Conservation (phyloP, 345 rosid genomes). For the Triadica sebifera region DNA sequence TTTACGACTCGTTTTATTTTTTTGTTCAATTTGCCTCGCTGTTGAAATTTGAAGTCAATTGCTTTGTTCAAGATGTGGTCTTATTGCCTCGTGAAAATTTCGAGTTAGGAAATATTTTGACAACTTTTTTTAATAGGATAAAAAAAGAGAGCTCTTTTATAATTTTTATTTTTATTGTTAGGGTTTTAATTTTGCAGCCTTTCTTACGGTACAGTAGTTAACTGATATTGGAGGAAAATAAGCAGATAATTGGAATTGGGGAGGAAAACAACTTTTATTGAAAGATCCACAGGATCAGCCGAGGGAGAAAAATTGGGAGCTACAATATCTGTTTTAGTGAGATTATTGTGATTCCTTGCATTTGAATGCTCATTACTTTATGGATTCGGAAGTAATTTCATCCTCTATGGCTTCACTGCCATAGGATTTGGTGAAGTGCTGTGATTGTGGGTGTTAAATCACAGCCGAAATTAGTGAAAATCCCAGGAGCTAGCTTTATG, state of each 20-base stretch:
- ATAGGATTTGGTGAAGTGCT: constrained; percentile 41
- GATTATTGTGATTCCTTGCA: background rate
- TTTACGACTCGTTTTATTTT: too few species aligned
- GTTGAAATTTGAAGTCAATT: background rate
- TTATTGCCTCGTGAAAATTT: background rate
- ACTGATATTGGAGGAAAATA: constrained; percentile 21
- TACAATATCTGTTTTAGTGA: background rate
- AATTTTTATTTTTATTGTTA: background rate
- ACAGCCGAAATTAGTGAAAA: too few species aligned
- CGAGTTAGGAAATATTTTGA: background rate
- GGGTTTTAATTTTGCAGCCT: constrained; percentile 1
- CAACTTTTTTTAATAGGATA: background rate
- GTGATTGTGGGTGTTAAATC: constrained; percentile 70
- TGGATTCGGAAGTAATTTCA: constrained; percentile 53
- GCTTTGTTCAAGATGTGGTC: background rate
- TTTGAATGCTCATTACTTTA: constrained; percentile 34
- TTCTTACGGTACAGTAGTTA: background rate
- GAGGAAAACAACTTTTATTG: constrained; percentile 19
- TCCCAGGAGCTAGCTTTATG: too few species aligned
- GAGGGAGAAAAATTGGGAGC: constrained; percentile 27
- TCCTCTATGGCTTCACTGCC: constrained; percentile 16
- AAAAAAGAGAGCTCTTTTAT: background rate
- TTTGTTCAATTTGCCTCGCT: background rate
- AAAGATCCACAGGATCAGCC: constrained; percentile 19
- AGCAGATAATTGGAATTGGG: constrained; percentile 23